phyloP scores from a whole-genome alignment of 2,329 filamentous ascomycete species.

The Xylariaceae sp. region DNA sequence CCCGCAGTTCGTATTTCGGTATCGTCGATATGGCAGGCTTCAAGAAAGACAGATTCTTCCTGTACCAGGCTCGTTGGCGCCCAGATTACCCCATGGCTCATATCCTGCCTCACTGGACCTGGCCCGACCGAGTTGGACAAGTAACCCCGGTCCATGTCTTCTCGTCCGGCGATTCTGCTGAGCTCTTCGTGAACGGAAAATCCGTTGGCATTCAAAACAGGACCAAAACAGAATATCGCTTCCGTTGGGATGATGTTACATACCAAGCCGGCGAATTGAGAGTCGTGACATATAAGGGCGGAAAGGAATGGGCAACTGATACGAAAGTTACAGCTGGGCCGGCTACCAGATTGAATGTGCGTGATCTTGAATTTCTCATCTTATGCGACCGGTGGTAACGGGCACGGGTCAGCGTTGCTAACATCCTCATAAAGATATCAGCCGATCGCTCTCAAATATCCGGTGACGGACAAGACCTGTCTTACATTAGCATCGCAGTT shows the following conservation, averaged over 20 bases:
- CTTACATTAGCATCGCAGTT: constrained; percentile 43
- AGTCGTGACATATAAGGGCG: constrained; percentile 46
- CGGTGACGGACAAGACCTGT: constrained; percentile 42
- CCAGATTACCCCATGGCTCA: constrained; percentile 45
- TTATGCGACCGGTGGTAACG: neutral
- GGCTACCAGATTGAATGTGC: constrained; percentile 34
- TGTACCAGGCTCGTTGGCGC: constrained; percentile 53
- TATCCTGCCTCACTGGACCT: constrained; percentile 55
- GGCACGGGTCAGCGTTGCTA: neutral
- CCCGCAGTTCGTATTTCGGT: constrained; percentile 52
- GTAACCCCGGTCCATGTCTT: constrained; percentile 54
- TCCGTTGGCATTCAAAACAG: constrained; percentile 40
- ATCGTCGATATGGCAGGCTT: constrained; percentile 57
- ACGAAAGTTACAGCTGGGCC: constrained; percentile 39
- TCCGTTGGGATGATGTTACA: constrained; percentile 49
- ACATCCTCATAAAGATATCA: constrained; percentile 11
- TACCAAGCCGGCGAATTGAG: constrained; percentile 45
- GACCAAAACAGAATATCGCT: constrained; percentile 39
- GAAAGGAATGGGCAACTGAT: constrained; percentile 42
- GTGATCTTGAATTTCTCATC: neutral
- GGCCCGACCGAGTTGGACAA: constrained; percentile 43
- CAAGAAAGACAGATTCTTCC: constrained; percentile 51
- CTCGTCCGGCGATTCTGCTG: constrained; percentile 48
- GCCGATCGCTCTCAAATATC: constrained; percentile 38
- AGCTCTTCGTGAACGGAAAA: constrained; percentile 50